Percentiles rank a stretch among this genome's conserved stretches.
Conservation (phyloP, 352 stramenopile genomes). For the Hyaloperonospora brassicae region DNA sequence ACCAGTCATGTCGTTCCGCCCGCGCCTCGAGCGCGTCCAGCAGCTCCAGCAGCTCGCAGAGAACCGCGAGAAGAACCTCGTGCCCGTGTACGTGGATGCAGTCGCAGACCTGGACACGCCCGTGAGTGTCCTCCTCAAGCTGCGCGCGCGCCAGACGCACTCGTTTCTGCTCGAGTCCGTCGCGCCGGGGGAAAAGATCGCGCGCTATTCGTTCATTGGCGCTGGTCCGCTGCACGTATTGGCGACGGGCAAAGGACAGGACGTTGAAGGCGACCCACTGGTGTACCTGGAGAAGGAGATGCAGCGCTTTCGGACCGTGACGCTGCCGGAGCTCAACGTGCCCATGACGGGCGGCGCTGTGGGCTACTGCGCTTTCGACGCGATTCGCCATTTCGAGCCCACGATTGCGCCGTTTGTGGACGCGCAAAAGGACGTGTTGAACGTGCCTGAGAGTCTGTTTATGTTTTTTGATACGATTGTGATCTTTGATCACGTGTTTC, state of each 20-base stretch:
- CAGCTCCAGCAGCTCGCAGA: conserved; percentile 43
- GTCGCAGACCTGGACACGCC: conserved; percentile 84
- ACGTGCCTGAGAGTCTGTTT: conserved; percentile 85
- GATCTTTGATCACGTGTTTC: conserved; percentile 87
- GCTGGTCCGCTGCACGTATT: conserved; percentile 74
- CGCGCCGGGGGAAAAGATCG: conserved; percentile 77
- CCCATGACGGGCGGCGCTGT: conserved; percentile 84
- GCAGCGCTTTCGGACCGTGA: conserved; percentile 55
- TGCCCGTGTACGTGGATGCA: conserved; percentile 77
- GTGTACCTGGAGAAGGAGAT: conserved; percentile 76
- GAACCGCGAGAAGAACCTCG: conserved; percentile 77
- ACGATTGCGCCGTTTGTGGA: conserved; percentile 73
- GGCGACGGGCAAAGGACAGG: conserved; percentile 49
- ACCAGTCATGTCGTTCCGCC: conserved; percentile 46
- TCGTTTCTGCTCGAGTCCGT: conserved; percentile 86
- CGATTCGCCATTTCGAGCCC: conserved; percentile 84
- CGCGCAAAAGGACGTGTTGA: conserved; percentile 65
- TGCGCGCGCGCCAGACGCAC: conserved; percentile 67
- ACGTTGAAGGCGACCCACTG: conserved; percentile 62
- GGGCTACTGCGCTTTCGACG: conserved; percentile 85
- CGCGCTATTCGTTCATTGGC: conserved; percentile 86
- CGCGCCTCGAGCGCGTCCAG: conserved; percentile 51
- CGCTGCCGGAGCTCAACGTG: conserved; percentile 63
- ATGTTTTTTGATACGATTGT: conserved; percentile 88
- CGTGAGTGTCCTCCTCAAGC: conserved; percentile 84